A percentile compares a stretch with the other conserved stretches of the same genome.
Conservation (phyloP, 2,329 filamentous ascomycete species). For the Aureobasidium sp. region DNA sequence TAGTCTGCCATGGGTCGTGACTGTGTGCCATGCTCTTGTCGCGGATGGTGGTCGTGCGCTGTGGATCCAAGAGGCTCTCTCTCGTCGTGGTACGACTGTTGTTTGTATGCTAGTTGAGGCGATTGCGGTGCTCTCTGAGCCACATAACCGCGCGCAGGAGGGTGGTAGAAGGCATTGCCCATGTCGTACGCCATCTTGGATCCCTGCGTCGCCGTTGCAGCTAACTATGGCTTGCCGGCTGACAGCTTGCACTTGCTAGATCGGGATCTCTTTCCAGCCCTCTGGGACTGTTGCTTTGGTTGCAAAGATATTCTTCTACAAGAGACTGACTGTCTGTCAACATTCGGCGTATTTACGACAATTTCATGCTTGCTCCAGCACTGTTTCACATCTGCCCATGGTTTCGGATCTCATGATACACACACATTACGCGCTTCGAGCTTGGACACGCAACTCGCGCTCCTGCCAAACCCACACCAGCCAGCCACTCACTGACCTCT, state of each 20-base stretch:
- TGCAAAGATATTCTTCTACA: no score
- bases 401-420: neutral
- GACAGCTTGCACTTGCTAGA: no score
- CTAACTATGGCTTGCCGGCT: no score
- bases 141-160: slow-evolving; percentile 31
- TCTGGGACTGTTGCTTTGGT: no score
- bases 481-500: neutral
- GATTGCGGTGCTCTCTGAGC: slow-evolving; percentile 23
- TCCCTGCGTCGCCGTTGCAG: slow-evolving; percentile 5
- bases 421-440: neutral
- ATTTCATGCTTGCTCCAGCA: slow-evolving; percentile 5
- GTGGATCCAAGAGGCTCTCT: slow-evolving; percentile 18
- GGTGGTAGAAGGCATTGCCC: slow-evolving; percentile 30
- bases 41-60: neutral
- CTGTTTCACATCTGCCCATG: slow-evolving; percentile 5
- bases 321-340: neutral
- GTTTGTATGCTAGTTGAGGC: slow-evolving; percentile 23
- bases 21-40: neutral
- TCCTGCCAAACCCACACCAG: neutral
- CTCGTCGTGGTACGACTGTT: slow-evolving; percentile 18
- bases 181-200: slow-evolving; percentile 35
- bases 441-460: neutral
- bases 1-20: neutral
- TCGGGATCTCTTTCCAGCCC: no score
- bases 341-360: neutral